Conservation (phyloP, 129 eudicot genomes). For the Dittrichia graveolens region DNA sequence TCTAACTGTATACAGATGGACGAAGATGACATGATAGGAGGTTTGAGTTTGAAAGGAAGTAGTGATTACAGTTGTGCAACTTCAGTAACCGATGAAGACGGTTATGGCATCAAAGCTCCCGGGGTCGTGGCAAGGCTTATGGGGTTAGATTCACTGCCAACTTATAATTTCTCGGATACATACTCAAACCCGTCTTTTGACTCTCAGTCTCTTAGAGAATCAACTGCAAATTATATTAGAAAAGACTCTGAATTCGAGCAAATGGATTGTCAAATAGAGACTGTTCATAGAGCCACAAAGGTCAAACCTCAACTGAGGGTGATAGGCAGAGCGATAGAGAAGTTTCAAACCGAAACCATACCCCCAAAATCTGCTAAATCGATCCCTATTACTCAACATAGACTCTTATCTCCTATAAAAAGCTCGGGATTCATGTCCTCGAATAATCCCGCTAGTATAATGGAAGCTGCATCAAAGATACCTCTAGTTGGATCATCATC, state of each 20-base stretch:
- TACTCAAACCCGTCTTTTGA: constrained; percentile 55
- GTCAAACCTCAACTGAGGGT: constrained; percentile 45
- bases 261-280: constrained; percentile 42
- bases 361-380: constrained; percentile 95
- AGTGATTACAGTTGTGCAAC: constrained; percentile 91
- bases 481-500: constrained; percentile 52
- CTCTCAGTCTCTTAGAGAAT: constrained; percentile 46
- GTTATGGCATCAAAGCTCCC: constrained; percentile 65
- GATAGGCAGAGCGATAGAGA: constrained; percentile 53
- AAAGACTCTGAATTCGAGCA: constrained; percentile 47
- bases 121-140: constrained; percentile 91
- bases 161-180: constrained; percentile 55
- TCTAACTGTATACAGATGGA: constrained; percentile 46
- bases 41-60: constrained; percentile 69
- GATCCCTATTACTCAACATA: constrained; percentile 72
- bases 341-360: constrained; percentile 76
- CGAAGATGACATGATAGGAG: constrained; percentile 60
- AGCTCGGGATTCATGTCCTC: constrained; percentile 56
- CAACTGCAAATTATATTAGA: constrained; percentile 28
- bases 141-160: constrained; percentile 91
- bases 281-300: constrained; percentile 31
- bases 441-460: constrained; percentile 66
- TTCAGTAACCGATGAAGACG: constrained; percentile 84
- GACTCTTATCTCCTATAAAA: constrained; percentile 88
- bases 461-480: constrained; percentile 87